phyloP scores from a whole-genome alignment of 2,329 filamentous ascomycete species.

The Diaporthe ilicicola region DNA sequence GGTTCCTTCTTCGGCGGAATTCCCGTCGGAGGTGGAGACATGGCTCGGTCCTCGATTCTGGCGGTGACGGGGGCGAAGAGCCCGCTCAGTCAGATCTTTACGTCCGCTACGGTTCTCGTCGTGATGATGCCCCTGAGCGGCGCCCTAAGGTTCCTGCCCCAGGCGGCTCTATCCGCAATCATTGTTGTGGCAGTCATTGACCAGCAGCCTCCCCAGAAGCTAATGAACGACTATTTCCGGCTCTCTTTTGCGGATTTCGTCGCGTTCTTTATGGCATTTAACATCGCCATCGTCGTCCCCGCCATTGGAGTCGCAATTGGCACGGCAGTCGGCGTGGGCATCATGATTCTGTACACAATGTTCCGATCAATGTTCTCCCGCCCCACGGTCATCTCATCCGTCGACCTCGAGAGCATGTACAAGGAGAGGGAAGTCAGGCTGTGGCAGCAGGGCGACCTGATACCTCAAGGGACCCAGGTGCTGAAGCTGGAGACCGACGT shows the following conservation, averaged over 20 bases:
- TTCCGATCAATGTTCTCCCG: conserved; percentile 23
- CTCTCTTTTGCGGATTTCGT: conserved; percentile 26
- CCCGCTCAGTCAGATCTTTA: conserved; percentile 25
- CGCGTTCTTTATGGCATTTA: conserved; percentile 20
- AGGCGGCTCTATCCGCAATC: conserved; percentile 8
- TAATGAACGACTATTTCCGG: conserved; percentile 14
- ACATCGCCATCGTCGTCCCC: conserved; percentile 16
- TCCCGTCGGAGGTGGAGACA: conserved; percentile 25
- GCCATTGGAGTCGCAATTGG: not conserved
- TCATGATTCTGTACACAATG: conserved; percentile 12
- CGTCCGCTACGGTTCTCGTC: conserved; percentile 15
- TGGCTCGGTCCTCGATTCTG: conserved; percentile 21
- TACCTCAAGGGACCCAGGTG: conserved; percentile 12
- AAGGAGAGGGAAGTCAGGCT: not conserved
- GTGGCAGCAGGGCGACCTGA: conserved; percentile 6
- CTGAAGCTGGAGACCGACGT: conserved; percentile 17
- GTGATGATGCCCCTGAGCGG: conserved; percentile 16
- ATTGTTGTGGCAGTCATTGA: conserved; percentile 23
- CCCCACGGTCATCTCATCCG: not conserved
- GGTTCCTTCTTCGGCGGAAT: conserved; percentile 21
- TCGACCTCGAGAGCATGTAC: not conserved
- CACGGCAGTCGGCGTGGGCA: not conserved
- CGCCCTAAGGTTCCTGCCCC: conserved; percentile 7
- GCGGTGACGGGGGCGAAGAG: conserved; percentile 12
- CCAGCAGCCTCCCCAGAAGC: conserved; percentile 23